Evolutionary conservation across 2,329 filamentous ascomycete species (phyloP).

Genomic region (Myrmaecium sp.): DNA sequence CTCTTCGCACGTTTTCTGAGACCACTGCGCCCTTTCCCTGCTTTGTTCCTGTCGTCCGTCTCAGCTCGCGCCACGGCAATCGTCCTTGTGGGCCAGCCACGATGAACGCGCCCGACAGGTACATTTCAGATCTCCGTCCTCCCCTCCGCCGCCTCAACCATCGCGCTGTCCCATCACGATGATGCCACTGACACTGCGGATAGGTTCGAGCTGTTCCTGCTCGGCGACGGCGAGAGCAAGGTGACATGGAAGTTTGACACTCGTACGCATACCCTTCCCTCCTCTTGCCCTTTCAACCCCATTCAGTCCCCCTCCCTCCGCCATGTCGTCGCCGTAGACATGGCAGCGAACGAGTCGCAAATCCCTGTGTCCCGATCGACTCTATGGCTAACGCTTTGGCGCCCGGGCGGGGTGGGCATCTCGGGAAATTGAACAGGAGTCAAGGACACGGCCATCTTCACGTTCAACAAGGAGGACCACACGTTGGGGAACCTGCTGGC

Average conservation of each 20-base stretch:
- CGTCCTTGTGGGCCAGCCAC: no score
- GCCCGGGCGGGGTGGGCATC: conserved; percentile 2
- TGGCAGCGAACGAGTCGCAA: neutral
- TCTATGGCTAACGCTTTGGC: neutral
- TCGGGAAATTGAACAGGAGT: no score
- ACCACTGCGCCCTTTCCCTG: no score
- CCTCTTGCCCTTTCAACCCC: neutral
- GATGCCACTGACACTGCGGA: conserved; percentile 2
- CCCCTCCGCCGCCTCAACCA: no score
- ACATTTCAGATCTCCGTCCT: no score
- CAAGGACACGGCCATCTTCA: conserved; percentile 88
- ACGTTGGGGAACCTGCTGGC: conserved; percentile 82
- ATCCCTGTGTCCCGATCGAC: neutral
- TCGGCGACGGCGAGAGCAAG: conserved; percentile 81
- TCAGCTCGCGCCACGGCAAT: no score
- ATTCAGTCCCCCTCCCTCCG: neutral
- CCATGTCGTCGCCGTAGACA: neutral
- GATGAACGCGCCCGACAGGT: no score
- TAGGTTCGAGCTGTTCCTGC: conserved; percentile 88
- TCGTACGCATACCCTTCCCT: conserved; percentile 37
- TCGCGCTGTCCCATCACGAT: no score
- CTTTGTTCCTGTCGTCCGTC: no score
- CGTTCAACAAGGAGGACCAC: conserved; percentile 92
- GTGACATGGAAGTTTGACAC: conserved; percentile 78
- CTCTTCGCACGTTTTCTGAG: no score